Percentiles rank a stretch among this genome's conserved stretches.
These are phyloP conservation scores for Candida sp. DNA, from an alignment of 1,139 yeast species.

Conservation along the genomic window DNA sequence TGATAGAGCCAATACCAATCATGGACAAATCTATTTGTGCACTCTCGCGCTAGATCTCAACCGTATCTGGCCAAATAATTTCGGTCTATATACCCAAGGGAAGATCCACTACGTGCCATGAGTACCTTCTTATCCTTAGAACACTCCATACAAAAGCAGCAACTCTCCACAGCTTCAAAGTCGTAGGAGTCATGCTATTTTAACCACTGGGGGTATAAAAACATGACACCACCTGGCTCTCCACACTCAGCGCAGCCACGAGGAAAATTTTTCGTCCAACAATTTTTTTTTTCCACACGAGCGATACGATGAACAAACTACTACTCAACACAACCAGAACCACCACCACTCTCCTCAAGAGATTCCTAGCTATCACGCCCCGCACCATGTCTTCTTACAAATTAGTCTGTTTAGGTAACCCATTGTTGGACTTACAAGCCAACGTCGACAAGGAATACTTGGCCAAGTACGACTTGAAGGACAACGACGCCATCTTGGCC, in stretches of 20 bases:
- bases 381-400: slow-evolving; percentile 38
- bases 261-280: slow-evolving; percentile 1
- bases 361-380: not conserved
- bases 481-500: slow-evolving; percentile 92
- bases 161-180: no score
- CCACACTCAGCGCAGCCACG: not conserved
- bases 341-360: not conserved
- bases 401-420: slow-evolving; percentile 58
- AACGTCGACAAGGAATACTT: slow-evolving; percentile 72
- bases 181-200: no score
- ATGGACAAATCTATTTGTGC: no score
- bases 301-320: not conserved
- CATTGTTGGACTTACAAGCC: slow-evolving; percentile 88
- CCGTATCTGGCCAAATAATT: no score
- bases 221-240: not conserved
- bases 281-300: not conserved
- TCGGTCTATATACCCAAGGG: no score
- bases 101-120: no score
- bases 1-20: not conserved
- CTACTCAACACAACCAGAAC: no score
- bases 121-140: no score
- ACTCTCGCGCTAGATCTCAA: no score
- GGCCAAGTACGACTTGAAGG: slow-evolving; percentile 81
- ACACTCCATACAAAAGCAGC: no score
- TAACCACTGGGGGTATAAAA: no score